Evolutionary conservation across 176 grass and related monocot species (phyloP), one percentile per base, ranked within the genome.

Genomic region (Oryza glaberrima): DNA sequence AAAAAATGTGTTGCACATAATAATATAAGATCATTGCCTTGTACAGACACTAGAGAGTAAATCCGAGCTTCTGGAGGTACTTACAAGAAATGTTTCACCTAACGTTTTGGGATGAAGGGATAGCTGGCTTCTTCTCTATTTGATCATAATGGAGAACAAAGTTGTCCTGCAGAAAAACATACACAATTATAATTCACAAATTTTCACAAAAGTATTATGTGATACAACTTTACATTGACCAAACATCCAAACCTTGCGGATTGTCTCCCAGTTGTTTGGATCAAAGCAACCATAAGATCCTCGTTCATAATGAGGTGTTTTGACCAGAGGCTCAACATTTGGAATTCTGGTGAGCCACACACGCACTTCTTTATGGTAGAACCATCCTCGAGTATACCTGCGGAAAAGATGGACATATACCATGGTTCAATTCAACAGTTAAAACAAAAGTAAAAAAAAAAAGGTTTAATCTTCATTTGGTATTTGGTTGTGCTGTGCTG

Each of bases 271-370:
- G 43, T 58, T 94, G 26, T 75, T 81, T 48, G 88, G 93, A 87
- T 99, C 93, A 81, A 99, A 99, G 75, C 90, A 96, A 60, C 40
- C 44, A 72, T 99, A 99, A 76, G 90, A 94, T 14, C 91, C 96
- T 75, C 93, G 91, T 82, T 99, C 96, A 84, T 91, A 94, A 6
- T 74, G 9, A 84, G 88, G 88, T 54, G 90, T 77, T 83, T 99
- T 99, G 35, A 91, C 86, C 80, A 92, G 69, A 40, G 90, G 88
- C 73, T 99, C 96, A 66, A 88, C 28, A 47, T 95, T 98, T 67
- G 91, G 45, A 72, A 86, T 69, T 86, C 84, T 94, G 76, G 72
- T 87, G 72, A 99, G 75, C 96, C 96, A 99, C 13, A 90, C 58
- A 40, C 86, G 69, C 61, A 89, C 40, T 75, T 96, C 93, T 88